Evolutionary conservation across 148 eudicot genomes (phyloP).

Genomic region (Suaeda aralocaspica): DNA sequence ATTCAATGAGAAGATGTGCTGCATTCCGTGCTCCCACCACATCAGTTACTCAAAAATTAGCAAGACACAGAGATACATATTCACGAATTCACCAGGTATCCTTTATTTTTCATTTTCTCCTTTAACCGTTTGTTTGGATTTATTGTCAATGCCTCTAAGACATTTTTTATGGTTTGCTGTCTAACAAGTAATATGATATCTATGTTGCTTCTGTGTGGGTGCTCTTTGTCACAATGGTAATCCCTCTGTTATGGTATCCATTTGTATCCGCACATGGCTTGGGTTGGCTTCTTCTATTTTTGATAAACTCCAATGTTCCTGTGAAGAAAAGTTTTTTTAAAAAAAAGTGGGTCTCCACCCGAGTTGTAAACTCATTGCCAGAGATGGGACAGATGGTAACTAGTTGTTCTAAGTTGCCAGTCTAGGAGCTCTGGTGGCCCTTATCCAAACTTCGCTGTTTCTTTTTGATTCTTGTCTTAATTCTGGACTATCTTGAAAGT

Average conservation of each 20-base stretch:
- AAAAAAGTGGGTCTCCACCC: too few relatives aligned
- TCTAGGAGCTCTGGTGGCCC: too few relatives aligned
- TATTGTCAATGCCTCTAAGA: background rate
- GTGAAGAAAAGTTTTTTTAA: too few relatives aligned
- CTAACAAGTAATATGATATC: too few relatives aligned
- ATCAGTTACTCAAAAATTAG: slow-evolving; percentile 91
- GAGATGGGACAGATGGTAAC: too few relatives aligned
- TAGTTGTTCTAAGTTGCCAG: too few relatives aligned
- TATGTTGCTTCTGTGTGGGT: background rate
- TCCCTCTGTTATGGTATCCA: background rate
- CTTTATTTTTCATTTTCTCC: background rate
- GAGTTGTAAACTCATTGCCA: too few relatives aligned
- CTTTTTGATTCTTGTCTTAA: too few relatives aligned
- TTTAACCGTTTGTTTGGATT: background rate
- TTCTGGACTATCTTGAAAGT: too few relatives aligned
- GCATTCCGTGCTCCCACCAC: slow-evolving; percentile 82
- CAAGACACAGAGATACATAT: slow-evolving; percentile 97
- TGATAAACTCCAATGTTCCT: background rate
- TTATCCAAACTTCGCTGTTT: too few relatives aligned
- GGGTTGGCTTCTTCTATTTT: background rate
- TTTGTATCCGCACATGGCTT: background rate
- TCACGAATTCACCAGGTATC: slow-evolving; percentile 92
- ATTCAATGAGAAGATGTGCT: slow-evolving; percentile 96
- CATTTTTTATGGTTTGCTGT: background rate
- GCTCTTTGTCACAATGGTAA: background rate